Conservation (phyloP, 495 filamentous ascomycete species). For the Penicillium simplicissimum region DNA sequence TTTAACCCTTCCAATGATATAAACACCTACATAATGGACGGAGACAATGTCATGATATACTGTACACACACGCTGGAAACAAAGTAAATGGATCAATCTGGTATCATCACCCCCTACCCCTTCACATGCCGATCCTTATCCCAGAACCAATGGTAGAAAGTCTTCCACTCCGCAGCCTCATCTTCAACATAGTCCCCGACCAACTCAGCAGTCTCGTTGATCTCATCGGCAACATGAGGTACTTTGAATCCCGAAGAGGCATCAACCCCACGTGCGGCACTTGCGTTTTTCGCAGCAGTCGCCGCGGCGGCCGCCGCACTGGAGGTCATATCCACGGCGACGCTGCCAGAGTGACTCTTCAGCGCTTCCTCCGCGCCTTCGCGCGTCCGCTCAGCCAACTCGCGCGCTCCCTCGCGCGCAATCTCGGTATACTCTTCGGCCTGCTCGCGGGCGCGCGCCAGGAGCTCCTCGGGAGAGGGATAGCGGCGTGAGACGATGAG, state of each 20-base stretch:
- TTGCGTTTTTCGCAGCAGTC: conserved; percentile 3
- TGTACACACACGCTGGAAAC: conserved; percentile 7
- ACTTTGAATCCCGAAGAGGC: conserved; percentile 26
- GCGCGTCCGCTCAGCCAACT: conserved; percentile 35
- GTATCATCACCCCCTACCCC: conserved; percentile 4
- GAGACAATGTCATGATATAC: conserved; percentile 8
- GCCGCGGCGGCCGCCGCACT: conserved; percentile 18
- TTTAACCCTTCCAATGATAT: neutral
- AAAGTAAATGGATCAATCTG: neutral
- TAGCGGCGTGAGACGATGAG: conserved; percentile 42
- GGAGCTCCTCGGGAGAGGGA: conserved; percentile 46
- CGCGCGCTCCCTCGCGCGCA: conserved; percentile 44
- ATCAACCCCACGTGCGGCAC: conserved; percentile 22
- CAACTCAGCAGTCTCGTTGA: conserved; percentile 49
- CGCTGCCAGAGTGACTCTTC: conserved; percentile 28
- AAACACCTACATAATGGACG: neutral
- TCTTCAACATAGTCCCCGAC: conserved; percentile 52
- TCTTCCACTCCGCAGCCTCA: conserved; percentile 43
- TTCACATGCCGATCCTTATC: conserved; percentile 29
- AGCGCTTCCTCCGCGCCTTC: conserved; percentile 32
- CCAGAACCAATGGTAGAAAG: conserved; percentile 52
- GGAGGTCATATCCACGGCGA: conserved; percentile 40
- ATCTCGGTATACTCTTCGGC: conserved; percentile 47
- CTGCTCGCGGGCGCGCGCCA: conserved; percentile 45
- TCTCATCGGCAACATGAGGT: conserved; percentile 24